Evolutionary conservation across 1,139 yeast genomes (phyloP).

Genomic region (Geotrichum fermentans): DNA sequence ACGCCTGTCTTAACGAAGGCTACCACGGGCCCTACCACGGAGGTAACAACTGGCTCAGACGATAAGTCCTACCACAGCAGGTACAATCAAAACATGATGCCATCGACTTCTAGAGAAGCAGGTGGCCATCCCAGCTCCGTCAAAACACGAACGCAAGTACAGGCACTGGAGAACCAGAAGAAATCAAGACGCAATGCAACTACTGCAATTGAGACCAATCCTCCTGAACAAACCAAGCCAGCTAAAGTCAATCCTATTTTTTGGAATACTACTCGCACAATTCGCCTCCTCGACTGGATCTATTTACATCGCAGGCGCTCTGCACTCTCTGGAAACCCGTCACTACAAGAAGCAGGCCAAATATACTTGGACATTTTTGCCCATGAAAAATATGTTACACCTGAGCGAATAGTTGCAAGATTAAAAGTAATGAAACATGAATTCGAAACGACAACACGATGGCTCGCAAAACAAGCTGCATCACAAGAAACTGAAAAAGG

Average conservation of each 20-base stretch:
- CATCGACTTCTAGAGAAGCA: too few relatives aligned
- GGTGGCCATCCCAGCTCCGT: too few relatives aligned
- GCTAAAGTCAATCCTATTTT: background rate
- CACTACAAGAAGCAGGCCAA: background rate
- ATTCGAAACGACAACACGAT: background rate
- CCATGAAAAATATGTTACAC: background rate
- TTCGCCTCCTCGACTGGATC: background rate
- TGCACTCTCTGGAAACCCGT: background rate
- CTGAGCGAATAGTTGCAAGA: background rate
- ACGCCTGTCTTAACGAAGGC: too few relatives aligned
- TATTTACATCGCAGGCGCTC: background rate
- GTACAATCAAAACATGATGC: too few relatives aligned
- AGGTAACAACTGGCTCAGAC: too few relatives aligned
- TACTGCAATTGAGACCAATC: too few relatives aligned
- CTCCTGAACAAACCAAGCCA: too few relatives aligned
- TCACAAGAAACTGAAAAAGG: background rate
- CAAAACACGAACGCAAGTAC: too few relatives aligned
- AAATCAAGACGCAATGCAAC: too few relatives aligned
- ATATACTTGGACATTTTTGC: background rate
- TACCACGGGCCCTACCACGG: too few relatives aligned
- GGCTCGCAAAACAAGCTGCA: background rate
- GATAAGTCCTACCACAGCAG: too few relatives aligned
- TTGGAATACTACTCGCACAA: background rate
- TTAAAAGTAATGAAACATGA: background rate
- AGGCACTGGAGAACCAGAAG: too few relatives aligned